Base-by-base conservation (phyloP, 2,329 filamentous ascomycete genomes). In the Ampelomyces quisqualis region DNA sequence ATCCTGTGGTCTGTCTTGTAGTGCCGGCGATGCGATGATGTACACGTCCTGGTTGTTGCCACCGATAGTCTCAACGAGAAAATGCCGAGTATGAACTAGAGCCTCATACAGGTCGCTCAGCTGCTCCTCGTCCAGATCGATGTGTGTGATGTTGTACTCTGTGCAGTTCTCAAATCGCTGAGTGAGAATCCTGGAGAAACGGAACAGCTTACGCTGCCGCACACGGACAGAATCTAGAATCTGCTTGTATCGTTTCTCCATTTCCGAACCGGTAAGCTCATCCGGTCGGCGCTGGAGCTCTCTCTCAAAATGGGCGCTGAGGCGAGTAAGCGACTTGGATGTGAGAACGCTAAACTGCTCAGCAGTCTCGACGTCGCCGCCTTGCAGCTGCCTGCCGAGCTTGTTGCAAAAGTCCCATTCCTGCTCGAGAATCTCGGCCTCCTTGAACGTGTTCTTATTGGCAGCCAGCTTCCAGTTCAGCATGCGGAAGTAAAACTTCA, bases 381-480 rank as follows among this genome's bases (percentile, higher is more conserved):
- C 87, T 55, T 94, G 85, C n/a, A 98, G 78, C 64, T 93, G 86
- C 34, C 88, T 82, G 18, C 91, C 93, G 41, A 98, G 88, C 57
- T 90, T 84, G 60, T 97, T 97, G 38, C 88, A 94, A 61, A 97
- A 97, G 42, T 90, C 89, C 93, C 93, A 98, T 70, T 98, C 93
- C 60, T 95, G 90, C 64, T 96, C 94, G 33, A 98, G 73, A 51
- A 98, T 86, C 74, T 98, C 93, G 5, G 93, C 93, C 68, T 98
- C 93, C 65, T 97, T 97, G 78, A 98, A 98, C 0, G 90, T 96
- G 71, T 97, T 98, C 68, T 96, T 97, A 74, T 97, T 97, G 40
- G 90, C 88, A 57, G 87, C 90, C 38, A 98, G 75, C 69, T 97
- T 97, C 89, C 90, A 97, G 64, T 97, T 96, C 30, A 98, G 76